phyloP scores from a whole-genome alignment of 2,329 filamentous ascomycete species.

The Colletotrichum spinosum region DNA sequence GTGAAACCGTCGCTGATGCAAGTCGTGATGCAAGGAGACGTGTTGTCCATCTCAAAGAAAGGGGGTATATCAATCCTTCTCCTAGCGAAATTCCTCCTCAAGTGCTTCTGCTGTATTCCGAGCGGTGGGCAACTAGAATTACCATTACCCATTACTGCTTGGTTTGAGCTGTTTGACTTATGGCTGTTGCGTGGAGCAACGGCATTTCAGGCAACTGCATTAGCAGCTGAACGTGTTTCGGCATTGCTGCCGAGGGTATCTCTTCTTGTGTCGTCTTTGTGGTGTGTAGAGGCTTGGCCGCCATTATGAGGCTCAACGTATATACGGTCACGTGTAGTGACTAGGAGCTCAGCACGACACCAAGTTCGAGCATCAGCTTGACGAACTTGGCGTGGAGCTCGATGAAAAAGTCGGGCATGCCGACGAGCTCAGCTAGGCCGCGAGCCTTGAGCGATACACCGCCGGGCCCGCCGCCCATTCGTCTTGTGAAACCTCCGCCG shows the following conservation, averaged over 20 bases:
- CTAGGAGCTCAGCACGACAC: constrained; percentile 64
- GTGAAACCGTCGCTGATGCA: constrained; percentile 33
- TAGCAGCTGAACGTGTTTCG: constrained; percentile 7
- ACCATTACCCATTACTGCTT: constrained; percentile 40
- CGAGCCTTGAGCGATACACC: constrained; percentile 68
- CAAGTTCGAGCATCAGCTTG: constrained; percentile 69
- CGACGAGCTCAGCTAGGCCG: constrained; percentile 74
- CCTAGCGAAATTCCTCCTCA: neutral
- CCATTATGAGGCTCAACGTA: constrained; percentile 18
- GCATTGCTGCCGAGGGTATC: constrained; percentile 3
- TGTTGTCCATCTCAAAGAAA: neutral
- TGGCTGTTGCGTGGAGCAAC: neutral
- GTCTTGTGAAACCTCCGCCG: constrained; percentile 66
- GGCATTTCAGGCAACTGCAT: neutral
- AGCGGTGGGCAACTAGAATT: constrained; percentile 30
- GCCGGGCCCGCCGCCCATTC: constrained; percentile 68
- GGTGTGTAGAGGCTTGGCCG: neutral
- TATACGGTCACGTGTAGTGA: constrained; percentile 8
- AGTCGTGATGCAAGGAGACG: constrained; percentile 16
- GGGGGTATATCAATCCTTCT: constrained; percentile 31
- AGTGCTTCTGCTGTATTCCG: constrained; percentile 2
- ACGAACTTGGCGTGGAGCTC: constrained; percentile 75
- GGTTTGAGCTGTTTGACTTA: neutral
- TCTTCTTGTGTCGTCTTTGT: neutral
- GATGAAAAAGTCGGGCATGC: constrained; percentile 75